Evolutionary conservation across 805 yeast genomes (phyloP).

Genomic region (Saturnispora galanensis): DNA sequence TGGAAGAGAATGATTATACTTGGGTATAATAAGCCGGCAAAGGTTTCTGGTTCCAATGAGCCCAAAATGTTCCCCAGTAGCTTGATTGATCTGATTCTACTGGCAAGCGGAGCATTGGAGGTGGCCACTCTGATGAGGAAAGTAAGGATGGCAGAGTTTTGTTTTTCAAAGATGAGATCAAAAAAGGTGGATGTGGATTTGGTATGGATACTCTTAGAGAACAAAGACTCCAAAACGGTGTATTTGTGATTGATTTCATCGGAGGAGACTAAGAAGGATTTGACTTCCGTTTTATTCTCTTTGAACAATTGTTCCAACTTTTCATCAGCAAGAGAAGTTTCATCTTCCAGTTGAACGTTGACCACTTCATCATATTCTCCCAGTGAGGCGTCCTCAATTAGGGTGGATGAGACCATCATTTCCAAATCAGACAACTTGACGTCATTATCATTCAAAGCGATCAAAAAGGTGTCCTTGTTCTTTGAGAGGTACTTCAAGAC

Average conservation of each 20-base stretch:
- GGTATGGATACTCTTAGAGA: conserved; percentile 32
- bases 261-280: conserved; percentile 29
- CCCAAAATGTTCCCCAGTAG: conserved; percentile 30
- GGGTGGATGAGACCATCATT: conserved; percentile 58
- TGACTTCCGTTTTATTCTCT: conserved; percentile 11
- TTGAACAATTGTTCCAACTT: conserved; percentile 13
- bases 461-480: conserved; percentile 31
- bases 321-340: conserved; percentile 11
- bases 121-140: conserved; percentile 49
- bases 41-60: conserved; percentile 25
- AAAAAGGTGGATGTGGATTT: conserved; percentile 15
- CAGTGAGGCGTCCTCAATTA: conserved; percentile 21
- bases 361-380: conserved; percentile 24
- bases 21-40: conserved; percentile 49
- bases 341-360: conserved; percentile 19
- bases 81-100: conserved; percentile 41
- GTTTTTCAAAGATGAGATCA: conserved; percentile 13
- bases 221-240: conserved; percentile 31
- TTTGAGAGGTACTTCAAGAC: conserved; percentile 30
- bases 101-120: conserved; percentile 49
- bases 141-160: conserved; percentile 32
- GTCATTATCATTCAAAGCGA: conserved; percentile 28
- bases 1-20: conserved; percentile 42
- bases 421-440: conserved; percentile 41
- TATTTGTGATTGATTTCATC: conserved; percentile 32